Base-by-base conservation (phyloP, 345 rosid genomes). In the Anastatica hierochuntica region DNA sequence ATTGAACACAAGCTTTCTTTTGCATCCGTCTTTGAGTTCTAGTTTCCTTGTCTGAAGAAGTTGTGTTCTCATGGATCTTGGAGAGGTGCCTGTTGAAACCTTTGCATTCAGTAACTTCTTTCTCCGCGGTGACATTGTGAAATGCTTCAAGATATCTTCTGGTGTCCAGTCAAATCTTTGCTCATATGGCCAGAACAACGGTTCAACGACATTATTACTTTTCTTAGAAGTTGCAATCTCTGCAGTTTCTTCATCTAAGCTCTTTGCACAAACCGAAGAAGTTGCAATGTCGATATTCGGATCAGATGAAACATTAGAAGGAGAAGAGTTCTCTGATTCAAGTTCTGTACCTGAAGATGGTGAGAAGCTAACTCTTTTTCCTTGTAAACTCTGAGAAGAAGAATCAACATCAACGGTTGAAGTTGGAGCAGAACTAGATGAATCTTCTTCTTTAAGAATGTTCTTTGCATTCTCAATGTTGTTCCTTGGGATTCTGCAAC, bases 121-220 rank as follows among this genome's bases (percentile, higher is more conserved):
- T 59, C 58, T 61, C 8, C 71, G 69, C 17, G 87, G 87, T 10
- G 87, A 80, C 74, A 77, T 72, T 6, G 76, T 37, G 62, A 80
- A 80, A 43, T 53, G 67, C 56, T 73, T 76, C 79, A 73, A 69
- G 4, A 69, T 26, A 57, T 75, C 69, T 30, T 69, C 73, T 1
- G 74, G 69, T 40, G 54, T 74, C 81, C 81, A 80, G 18, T 74
- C 70, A 27, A 36, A 50, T 53, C 70, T 71, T 31, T 52, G 55
- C 17, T 72, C 78, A 44, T 69, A 77, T 17, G 87, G 81, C 83
- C 81, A 80, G 57, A 80, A 77, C 15, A 77, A 67, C 4, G 81
- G 81, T 18, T 76, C 81, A 43, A 44, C 65, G 9, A 57, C 43
- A 16, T 36, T 49, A 18, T 3, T 36, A 10, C 2, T 39, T 10